Evolutionary conservation across 345 rosid species (phyloP), one percentile per base, ranked within the genome.

Genomic region (Brassica rapa): DNA sequence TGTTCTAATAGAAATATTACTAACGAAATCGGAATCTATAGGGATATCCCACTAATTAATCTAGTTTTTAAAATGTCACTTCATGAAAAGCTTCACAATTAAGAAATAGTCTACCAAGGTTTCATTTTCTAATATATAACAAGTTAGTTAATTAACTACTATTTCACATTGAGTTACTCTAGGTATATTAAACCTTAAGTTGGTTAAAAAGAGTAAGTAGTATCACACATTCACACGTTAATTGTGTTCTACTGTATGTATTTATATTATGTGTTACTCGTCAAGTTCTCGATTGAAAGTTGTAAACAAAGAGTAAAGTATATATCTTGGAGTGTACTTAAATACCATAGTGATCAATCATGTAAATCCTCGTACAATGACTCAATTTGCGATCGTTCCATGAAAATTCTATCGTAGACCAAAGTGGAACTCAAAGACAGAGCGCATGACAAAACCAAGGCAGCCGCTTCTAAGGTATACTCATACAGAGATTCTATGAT

Each of bases 361-460:
- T 55, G 11, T 6, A 51, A 32, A 65, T 3, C 16, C 12, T 65
- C 64, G 16, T 27, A 39, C 35, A 77, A 16, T 24, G 3, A 41
- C 43, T 39, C 33, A 39, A 1, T 30, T 68, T 12, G 62, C 23
- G 24, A 24, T 43, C n/a, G 53, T 35, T 62, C 56, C 9, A 33
- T 60, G 16, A 46, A 68, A 41, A 43, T 3, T 30, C 0, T 59
- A 59, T 60, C 53, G 56, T 73, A 79, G 82, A 46, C 69, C 12
- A 79, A 79, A 73, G 68, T 73, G 77, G 82, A 67, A 67, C 33
- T 49, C 69, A 79, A 79, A 79, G 70, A 79, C 23, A 72, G 7
- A 59, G 23, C 55, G 6, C 53, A 66, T 59, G 73, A 72, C 59
- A 79, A 79, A 61, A 61, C 68, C 57, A 79, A 79, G 64, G 23